Evolutionary conservation across 192 early-diverging fungal species (phyloP).

Genomic region (Entomortierella lignicola): DNA sequence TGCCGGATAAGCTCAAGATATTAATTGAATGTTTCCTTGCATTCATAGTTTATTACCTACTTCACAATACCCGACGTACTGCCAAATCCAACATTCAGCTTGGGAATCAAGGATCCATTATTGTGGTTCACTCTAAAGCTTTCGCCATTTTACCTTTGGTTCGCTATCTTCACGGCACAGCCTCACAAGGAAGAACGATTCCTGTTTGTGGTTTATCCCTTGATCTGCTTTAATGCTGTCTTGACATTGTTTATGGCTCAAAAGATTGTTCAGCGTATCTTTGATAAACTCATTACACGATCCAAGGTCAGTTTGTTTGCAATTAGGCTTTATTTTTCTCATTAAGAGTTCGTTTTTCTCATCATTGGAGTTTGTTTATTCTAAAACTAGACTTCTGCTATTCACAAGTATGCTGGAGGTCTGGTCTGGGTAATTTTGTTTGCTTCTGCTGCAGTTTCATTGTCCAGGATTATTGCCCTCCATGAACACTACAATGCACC

Average conservation of each 20-base stretch:
- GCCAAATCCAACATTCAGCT: slow-evolving; percentile 30
- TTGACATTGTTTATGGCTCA: slow-evolving; percentile 67
- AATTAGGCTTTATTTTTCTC: too few species aligned
- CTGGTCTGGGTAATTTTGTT: slow-evolving; percentile 59
- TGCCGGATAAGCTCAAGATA: too few species aligned
- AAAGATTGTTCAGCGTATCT: slow-evolving; percentile 55
- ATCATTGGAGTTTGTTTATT: background rate
- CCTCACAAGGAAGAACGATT: slow-evolving; percentile 99
- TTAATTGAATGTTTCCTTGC: background rate
- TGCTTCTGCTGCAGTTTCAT: slow-evolving; percentile 62
- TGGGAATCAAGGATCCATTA: slow-evolving; percentile 47
- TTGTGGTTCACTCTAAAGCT: slow-evolving; percentile 68
- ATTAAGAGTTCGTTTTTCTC: background rate
- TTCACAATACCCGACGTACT: slow-evolving; percentile 59
- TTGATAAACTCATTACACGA: slow-evolving; percentile 43
- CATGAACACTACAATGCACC: slow-evolving; percentile 83
- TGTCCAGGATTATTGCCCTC: slow-evolving; percentile 78
- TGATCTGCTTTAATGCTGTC: slow-evolving; percentile 84
- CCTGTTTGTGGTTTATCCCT: slow-evolving; percentile 90
- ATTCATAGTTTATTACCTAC: slow-evolving; percentile 55
- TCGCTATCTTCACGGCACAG: slow-evolving; percentile 83
- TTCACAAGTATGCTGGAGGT: slow-evolving; percentile 35
- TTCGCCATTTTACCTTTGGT: slow-evolving; percentile 78
- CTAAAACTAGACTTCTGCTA: slow-evolving; percentile 29
- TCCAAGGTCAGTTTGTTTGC: slow-evolving; percentile 40